phyloP scores from a whole-genome alignment of 805 yeast genomes.

The Metschnikowia continentalis region DNA sequence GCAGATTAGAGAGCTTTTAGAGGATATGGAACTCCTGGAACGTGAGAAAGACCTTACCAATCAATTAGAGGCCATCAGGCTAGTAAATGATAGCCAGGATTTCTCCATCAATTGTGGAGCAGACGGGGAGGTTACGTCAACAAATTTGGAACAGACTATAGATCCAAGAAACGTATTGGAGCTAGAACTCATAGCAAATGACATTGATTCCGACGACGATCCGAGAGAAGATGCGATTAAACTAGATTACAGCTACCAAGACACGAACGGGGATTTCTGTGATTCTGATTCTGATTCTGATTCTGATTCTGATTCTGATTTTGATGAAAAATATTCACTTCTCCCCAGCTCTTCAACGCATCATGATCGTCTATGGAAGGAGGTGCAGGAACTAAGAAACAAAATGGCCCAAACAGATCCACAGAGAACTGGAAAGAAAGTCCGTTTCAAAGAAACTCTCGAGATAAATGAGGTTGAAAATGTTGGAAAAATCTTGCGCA shows the following conservation, averaged over 20 bases:
- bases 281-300: conserved; percentile 34
- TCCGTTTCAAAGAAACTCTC: conserved; percentile 48
- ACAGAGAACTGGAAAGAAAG: conserved; percentile 37
- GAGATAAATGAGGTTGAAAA: conserved; percentile 60
- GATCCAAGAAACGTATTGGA: conserved; percentile 35
- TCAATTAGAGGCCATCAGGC: background rate
- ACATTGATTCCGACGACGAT: conserved; percentile 22
- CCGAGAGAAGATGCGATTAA: background rate
- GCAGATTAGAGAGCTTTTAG: conserved; percentile 27
- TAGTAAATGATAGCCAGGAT: background rate
- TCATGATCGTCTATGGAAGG: conserved; percentile 36
- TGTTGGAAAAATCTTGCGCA: conserved; percentile 45
- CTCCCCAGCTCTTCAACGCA: conserved; percentile 9
- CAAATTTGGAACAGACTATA: background rate
- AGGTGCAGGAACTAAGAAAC: conserved; percentile 30
- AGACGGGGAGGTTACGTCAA: background rate
- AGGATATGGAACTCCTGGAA: conserved; percentile 31
- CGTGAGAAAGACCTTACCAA: too few relatives aligned
- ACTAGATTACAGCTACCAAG: conserved; percentile 10
- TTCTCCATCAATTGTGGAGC: background rate
- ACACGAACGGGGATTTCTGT: conserved; percentile 38
- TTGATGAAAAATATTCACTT: conserved; percentile 21
- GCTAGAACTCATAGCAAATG: conserved; percentile 52
- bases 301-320: conserved; percentile 32
- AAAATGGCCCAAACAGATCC: background rate